Evolutionary conservation across 2,329 filamentous ascomycete genomes (phyloP).

Genomic region (Aspergillus unguis): DNA sequence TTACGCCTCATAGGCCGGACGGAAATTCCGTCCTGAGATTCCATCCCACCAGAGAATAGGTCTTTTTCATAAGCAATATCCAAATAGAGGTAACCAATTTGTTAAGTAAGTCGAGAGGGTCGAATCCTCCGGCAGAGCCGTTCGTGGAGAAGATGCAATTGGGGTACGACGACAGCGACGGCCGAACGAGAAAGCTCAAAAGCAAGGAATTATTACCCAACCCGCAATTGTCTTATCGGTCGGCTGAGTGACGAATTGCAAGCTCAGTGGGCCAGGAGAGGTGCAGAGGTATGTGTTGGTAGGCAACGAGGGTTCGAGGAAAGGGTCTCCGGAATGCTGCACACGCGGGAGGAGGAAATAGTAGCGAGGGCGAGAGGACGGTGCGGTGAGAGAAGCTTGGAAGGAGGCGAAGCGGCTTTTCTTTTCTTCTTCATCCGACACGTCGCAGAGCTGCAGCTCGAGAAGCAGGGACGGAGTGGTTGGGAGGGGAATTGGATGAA

Average conservation of each 20-base stretch:
- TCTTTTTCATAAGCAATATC: conserved; percentile 30
- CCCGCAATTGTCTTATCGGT: conserved; percentile 13
- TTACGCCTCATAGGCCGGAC: conserved; percentile 66
- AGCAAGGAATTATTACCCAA: conserved; percentile 12
- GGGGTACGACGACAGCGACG: not conserved
- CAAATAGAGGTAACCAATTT: not conserved
- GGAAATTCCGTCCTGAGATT: conserved; percentile 53
- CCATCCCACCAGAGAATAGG: conserved; percentile 35
- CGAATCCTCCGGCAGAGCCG: not conserved
- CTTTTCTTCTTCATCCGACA: conserved; percentile 10
- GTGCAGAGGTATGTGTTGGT: conserved; percentile 21
- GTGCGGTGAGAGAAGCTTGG: conserved; percentile 17
- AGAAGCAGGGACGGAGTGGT: conserved; percentile 16
- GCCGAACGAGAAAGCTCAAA: conserved; percentile 9
- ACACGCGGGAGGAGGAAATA: conserved; percentile 17
- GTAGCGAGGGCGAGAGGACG: conserved; percentile 13
- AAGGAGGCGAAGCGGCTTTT: conserved; percentile 13
- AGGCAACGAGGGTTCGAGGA: conserved; percentile 23
- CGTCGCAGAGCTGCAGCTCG: conserved; percentile 16
- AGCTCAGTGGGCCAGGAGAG: conserved; percentile 35
- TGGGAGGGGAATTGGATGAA: conserved; percentile 15
- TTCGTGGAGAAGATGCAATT: conserved; percentile 1
- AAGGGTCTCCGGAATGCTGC: conserved; percentile 28
- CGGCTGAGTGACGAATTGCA: conserved; percentile 12
- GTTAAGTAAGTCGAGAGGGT: not conserved